Base-by-base conservation (phyloP, 768 basidiomycete genomes). In the Mycena latifolia region DNA sequence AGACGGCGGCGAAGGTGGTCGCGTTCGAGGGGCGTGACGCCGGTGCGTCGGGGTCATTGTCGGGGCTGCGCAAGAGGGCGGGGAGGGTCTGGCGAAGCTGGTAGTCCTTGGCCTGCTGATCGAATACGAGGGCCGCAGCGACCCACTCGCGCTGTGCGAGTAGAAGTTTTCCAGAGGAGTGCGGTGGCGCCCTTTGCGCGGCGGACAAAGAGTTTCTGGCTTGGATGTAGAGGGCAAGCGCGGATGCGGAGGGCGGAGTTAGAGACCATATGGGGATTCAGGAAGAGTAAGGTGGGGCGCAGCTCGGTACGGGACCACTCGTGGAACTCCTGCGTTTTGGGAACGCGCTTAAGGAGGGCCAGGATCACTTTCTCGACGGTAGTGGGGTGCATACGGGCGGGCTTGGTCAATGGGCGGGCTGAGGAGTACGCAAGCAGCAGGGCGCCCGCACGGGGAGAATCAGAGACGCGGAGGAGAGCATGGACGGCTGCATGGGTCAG, bases 91-190 rank as follows among this genome's bases (percentile, higher is more conserved):
- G 22, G 53, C 27, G 58, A 18, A 60, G 58, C 33, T 54, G 64
- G 18, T 52, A 46, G 55, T 67, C 66, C 41, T 25, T 53, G 28
- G 55, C 60, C 45, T 57, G 55, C 5, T 8, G 41, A 37, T 37
- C 43, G 25, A 62, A 48, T 7, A 67, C 28, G 9, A 62, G 61
- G 10, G 66, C 66, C 0, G 61, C 66, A 24, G 55, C n/a, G 29
- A 67, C 12, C 60, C 60, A 67, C 29, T 67, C 66, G n/a, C 66
- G 54, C 51, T 67, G 66, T 10, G 4, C n/a, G n/a, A 67, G 20
- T 5, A 62, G 55, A n/a, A 12, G 50, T 20, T 7, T 29, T 3
- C 55, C 39, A 53, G 43, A 67, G 20, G 27, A 5, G 8, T 7
- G 20, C 10, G 10, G 45, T 41, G 24, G 20, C 51, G 5, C 27